phyloP scores from a whole-genome alignment of 108 stramenopile species.

The Nitzschia sp. region DNA sequence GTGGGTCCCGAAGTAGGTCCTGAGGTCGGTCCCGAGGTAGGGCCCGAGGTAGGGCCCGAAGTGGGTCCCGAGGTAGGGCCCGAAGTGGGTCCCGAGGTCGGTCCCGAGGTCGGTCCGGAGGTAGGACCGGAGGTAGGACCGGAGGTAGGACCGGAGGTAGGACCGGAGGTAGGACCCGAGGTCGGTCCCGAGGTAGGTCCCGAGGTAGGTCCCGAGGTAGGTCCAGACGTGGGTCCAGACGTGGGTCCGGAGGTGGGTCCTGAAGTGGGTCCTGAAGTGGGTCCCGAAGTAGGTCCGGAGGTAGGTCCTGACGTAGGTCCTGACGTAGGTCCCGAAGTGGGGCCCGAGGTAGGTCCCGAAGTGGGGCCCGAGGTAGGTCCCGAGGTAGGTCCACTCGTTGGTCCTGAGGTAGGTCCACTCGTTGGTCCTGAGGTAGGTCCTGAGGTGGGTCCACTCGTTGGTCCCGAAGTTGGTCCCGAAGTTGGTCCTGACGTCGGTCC shows the following conservation, averaged over 20 bases:
- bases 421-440: constrained; percentile 21
- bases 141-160: constrained; percentile 7
- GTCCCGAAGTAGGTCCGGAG: constrained; percentile 5
- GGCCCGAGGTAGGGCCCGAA: neutral
- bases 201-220: neutral
- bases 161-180: constrained; percentile 14
- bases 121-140: constrained; percentile 17
- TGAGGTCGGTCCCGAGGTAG: neutral
- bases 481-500: neutral
- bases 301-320: constrained; percentile 11
- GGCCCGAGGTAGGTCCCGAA: neutral
- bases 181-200: constrained; percentile 2
- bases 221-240: neutral
- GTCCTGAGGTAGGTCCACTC: neutral
- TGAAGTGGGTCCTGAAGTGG: constrained; percentile 22
- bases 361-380: constrained; percentile 6
- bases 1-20: constrained; percentile 14
- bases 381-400: neutral
- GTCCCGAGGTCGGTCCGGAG: constrained; percentile 19
- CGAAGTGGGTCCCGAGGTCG: constrained; percentile 19
- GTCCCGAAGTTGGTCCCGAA: constrained; percentile 4
- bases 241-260: constrained; percentile 24
- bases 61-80: constrained; percentile 17
- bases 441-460: constrained; percentile 8
- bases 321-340: neutral